Percentiles rank a stretch among this genome's conserved stretches.
These are phyloP conservation scores for Alloascoidea africana DNA, from an alignment of 805 yeast genomes.

Conservation along the genomic window DNA sequence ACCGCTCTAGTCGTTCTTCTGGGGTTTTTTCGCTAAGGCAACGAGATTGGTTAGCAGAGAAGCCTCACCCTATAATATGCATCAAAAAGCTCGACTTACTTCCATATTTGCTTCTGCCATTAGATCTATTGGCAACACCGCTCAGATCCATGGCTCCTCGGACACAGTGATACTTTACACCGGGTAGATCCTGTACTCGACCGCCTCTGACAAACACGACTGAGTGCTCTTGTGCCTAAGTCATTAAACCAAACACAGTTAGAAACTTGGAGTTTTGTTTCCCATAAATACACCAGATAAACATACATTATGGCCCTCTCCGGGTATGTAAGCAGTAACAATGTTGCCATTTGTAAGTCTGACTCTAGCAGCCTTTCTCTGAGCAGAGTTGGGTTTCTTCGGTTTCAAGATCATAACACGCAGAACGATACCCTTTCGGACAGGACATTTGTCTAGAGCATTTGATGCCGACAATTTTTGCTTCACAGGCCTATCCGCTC, in stretches of 20 bases:
- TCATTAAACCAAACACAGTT: no score
- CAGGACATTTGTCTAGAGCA: slow-evolving; percentile 70
- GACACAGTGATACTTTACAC: slow-evolving; percentile 87
- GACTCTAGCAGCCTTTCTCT: slow-evolving; percentile 93
- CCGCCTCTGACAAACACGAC: slow-evolving; percentile 97
- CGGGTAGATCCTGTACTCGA: slow-evolving; percentile 94
- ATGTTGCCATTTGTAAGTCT: slow-evolving; percentile 81
- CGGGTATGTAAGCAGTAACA: slow-evolving; percentile 89
- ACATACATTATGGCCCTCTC: slow-evolving; percentile 85
- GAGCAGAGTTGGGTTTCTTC: slow-evolving; percentile 96
- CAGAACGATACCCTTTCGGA: slow-evolving; percentile 83
- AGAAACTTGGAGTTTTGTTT: background rate
- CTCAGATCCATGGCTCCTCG: slow-evolving; percentile 89
- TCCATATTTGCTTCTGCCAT: slow-evolving; percentile 89
- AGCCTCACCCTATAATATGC: no score
- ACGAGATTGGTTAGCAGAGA: no score
- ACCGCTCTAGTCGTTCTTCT: no score
- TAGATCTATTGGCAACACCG: slow-evolving; percentile 86
- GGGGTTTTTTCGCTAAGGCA: no score
- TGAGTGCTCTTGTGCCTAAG: slow-evolving; percentile 76
- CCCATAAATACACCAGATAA: background rate
- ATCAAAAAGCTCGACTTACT: no score
- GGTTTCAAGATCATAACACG: slow-evolving; percentile 94
- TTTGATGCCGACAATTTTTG: slow-evolving; percentile 49
- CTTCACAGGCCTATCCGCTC: slow-evolving; percentile 35